Percentiles rank a stretch among this genome's conserved stretches.
These are phyloP conservation scores for Paramicrosporidium saccamoebae DNA, from an alignment of 371 early-diverging fungal genomes.

Conservation along the genomic window DNA sequence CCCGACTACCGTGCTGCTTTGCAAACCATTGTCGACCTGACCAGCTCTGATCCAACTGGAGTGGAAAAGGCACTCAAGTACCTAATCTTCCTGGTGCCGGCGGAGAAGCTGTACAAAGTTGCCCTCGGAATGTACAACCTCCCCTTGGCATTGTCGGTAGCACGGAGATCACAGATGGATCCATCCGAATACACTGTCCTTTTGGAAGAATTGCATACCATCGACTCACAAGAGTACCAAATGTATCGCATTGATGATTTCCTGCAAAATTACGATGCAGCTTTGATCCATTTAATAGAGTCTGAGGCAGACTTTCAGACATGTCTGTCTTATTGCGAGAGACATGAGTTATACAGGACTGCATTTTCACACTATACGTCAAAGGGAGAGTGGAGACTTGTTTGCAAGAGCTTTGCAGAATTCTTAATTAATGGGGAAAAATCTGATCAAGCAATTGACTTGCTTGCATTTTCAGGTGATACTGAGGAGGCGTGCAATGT, in stretches of 20 bases:
- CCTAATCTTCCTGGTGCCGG: constrained; percentile 58
- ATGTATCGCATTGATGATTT: constrained; percentile 59
- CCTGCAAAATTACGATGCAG: constrained; percentile 24
- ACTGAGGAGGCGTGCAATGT: too few species aligned
- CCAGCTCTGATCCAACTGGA: constrained; percentile 17
- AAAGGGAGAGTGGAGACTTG: too few species aligned
- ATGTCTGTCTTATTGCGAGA: too few species aligned
- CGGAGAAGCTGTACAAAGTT: constrained; percentile 48
- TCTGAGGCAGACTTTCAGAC: constrained; percentile 8
- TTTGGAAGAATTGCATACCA: constrained; percentile 33
- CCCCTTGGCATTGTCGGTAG: constrained; percentile 58
- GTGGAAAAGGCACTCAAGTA: constrained; percentile 45
- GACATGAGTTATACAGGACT: too few species aligned
- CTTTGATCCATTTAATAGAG: constrained; percentile 23
- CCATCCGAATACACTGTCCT: constrained; percentile 78
- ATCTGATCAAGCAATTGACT: too few species aligned
- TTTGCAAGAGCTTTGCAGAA: too few species aligned
- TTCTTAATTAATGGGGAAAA: too few species aligned
- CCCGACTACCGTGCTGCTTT: constrained; percentile 54
- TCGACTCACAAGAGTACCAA: constrained; percentile 25
- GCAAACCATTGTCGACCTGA: constrained; percentile 14
- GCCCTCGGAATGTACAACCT: constrained; percentile 83
- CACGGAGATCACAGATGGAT: constrained; percentile 77
- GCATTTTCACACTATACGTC: too few species aligned
- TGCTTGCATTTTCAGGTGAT: too few species aligned